Evolutionary conservation across 257 asterid genomes (phyloP), one percentile per base, ranked within the genome.

Genomic region (Plectranthus barbatus): DNA sequence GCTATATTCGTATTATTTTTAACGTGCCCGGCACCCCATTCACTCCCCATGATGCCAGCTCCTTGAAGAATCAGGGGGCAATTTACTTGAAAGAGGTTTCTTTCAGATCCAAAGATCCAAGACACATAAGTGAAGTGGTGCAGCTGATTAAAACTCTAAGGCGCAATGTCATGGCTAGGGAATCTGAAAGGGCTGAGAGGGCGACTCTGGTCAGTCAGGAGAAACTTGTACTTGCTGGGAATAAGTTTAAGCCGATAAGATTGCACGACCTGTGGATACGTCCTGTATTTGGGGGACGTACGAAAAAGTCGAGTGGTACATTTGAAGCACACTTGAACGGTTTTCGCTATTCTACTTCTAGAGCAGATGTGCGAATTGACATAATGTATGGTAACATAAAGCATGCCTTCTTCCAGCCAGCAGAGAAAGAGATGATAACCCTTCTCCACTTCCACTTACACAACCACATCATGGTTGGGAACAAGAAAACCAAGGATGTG

Each of bases 331-430:
- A 84, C 66, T 40, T 67, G 10, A 84, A 84, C 64, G 91, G 91
- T 8, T 81, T 84, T 5, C 79, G 88, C 37, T 84, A 77, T 71
- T 70, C 91, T 0, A 77, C 91, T 14, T 75, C 91, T 39, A 81
- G 86, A 54, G 50, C 57, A 4, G 86, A 81, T 31, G 88, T 75
- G 52, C 81, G 83, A 14, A 86, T 84, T 39, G 91, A 84, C 24
- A 26, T 84, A 53, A 75, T 84, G 82, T 84, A 60, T 63, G 77
- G 56, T 4, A 84, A 84, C 39, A 57, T 84, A 45, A 84, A 81
- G 53, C 91, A 84, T 58, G 86, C 91, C 0, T 79, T 84, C 57
- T 75, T 84, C 58, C 91, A 81, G 82, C 88, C 91, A 19, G 84
- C 91, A 3, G 91, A 84, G 56, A 84, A 79, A 67, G 91, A 84